Percentiles rank a stretch among this genome's conserved stretches.
These are phyloP conservation scores for Fusarium virguliforme DNA, from an alignment of 2,329 filamentous ascomycete species.

Conservation along the genomic window DNA sequence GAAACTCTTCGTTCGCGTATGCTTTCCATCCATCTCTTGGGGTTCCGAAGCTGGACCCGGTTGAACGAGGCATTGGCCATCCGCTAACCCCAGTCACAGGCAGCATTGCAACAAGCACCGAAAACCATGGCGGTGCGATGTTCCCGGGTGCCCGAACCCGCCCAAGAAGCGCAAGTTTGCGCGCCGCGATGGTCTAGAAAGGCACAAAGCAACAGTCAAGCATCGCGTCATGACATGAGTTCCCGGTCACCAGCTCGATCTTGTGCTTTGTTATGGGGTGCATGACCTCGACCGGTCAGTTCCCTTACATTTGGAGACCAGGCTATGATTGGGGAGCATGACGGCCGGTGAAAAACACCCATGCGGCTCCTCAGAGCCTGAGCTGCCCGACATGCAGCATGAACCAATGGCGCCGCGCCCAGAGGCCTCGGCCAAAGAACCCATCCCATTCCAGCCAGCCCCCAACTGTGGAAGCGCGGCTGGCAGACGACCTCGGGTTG, in stretches of 20 bases:
- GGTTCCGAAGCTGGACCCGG: slow-evolving; percentile 17
- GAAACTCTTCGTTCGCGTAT: slow-evolving; percentile 62
- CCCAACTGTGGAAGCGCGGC: slow-evolving; percentile 15
- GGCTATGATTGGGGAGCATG: slow-evolving; percentile 43
- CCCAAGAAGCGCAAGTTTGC: slow-evolving; percentile 61
- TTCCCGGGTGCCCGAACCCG: slow-evolving; percentile 60
- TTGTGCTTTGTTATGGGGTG: slow-evolving; percentile 36
- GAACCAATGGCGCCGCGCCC: slow-evolving; percentile 40
- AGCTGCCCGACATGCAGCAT: slow-evolving; percentile 39
- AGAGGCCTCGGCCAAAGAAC: slow-evolving; percentile 34
- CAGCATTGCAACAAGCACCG: slow-evolving; percentile 63
- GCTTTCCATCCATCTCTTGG: slow-evolving; percentile 27
- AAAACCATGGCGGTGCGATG: slow-evolving; percentile 60
- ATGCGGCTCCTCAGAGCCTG: slow-evolving; percentile 37
- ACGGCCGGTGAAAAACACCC: slow-evolving; percentile 44
- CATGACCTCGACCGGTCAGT: slow-evolving; percentile 49
- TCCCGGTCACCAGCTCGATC: slow-evolving; percentile 33
- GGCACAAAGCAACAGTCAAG: slow-evolving; percentile 60
- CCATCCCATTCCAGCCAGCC: slow-evolving; percentile 28
- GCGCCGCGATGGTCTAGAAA: slow-evolving; percentile 60
- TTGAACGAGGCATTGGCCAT: slow-evolving; percentile 19
- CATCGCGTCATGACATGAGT: slow-evolving; percentile 54
- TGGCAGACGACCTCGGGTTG: slow-evolving; percentile 33
- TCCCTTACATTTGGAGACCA: slow-evolving; percentile 40
- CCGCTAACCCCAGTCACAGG: slow-evolving; percentile 50